Base-by-base conservation (phyloP, 345 rosid species). In the Kandelia obovata region DNA sequence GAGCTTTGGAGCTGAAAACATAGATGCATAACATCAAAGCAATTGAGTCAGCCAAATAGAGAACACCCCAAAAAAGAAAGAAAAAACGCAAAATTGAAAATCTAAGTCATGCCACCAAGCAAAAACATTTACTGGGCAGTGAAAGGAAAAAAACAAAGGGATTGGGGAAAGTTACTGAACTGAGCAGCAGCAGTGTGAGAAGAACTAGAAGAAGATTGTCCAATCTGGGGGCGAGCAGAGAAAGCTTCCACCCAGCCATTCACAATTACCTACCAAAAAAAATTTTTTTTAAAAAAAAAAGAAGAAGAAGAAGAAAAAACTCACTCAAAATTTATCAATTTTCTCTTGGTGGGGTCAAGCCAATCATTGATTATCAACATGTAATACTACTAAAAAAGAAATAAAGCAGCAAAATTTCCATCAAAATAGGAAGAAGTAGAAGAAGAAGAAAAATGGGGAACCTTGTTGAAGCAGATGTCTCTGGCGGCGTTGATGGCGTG, bases 181-280 rank as follows among this genome's bases (percentile, higher is more conserved):
- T 79, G 83, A 80, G 88, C 85, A 76, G 83, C 70, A 71, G 84
- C 32, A 31, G 0, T 65, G 5, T 84, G 61, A 6, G 88, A 73
- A 34, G 86, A 65, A 31, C 4, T 31, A 8, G 85, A 56, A 25
- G 92, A 77, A 62, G 89, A 67, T 23, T 71, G 79, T 6, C 96
- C 99, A 62, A 95, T 92, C 88, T 75, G 89, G 76, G 96, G 99
- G 77, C 92, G 97, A 71, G 93, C 89, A n/a, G 91, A 73, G 78
- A 95, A 95, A 3, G 96, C 97, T 80, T 92, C 85, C 52, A 92
- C 85, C 97, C 99, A 92, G 23, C 87, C 96, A 74, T 76, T 65
- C 20, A 95, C 92, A 72, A 84, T 87, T 61, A 95, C 86, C 91
- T 86, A 47, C 21, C 28, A 4, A 21, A 21, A 21, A 21, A 21